A percentile compares a stretch with the other conserved stretches of the same genome.
phyloP scores from a whole-genome alignment of 2,329 filamentous ascomycete genomes.

The Colletotrichum tabaci region DNA sequence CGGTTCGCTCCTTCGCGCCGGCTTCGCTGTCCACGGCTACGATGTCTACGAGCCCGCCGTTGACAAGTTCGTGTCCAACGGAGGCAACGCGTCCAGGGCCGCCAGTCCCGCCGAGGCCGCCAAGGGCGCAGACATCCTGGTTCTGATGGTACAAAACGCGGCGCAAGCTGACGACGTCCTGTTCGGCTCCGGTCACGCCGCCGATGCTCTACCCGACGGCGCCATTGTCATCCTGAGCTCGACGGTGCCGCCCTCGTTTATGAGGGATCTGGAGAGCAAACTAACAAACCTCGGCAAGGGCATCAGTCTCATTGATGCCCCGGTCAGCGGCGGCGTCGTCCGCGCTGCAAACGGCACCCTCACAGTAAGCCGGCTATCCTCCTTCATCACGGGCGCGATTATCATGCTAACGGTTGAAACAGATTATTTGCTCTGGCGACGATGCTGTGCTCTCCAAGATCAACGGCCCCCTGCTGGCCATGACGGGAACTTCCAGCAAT shows the following conservation, averaged over 20 bases:
- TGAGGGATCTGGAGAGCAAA: conserved; percentile 43
- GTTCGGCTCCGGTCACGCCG: conserved; percentile 50
- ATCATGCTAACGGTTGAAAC: conserved; percentile 7
- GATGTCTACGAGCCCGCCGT: conserved; percentile 51
- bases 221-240: conserved; percentile 54
- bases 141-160: conserved; percentile 56
- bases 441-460: conserved; percentile 45
- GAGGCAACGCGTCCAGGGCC: conserved; percentile 45
- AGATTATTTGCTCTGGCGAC: conserved; percentile 54
- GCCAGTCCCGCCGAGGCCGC: conserved; percentile 49
- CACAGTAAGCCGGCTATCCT: conserved; percentile 46
- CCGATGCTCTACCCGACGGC: conserved; percentile 46
- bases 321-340: conserved; percentile 56
- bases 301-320: conserved; percentile 52
- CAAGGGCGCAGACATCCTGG: conserved; percentile 48
- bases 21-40: conserved; percentile 52
- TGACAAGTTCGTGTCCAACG: conserved; percentile 48
- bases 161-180: conserved; percentile 51
- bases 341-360: conserved; percentile 54
- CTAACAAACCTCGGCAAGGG: conserved; percentile 46
- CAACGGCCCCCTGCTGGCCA: conserved; percentile 49
- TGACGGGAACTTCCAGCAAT: conserved; percentile 51
- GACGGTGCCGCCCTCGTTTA: conserved; percentile 53
- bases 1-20: conserved; percentile 50
- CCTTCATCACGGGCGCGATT: no score